Conservation (phyloP, 169 alveolate species). For the Cyclospora cayetanensis region DNA sequence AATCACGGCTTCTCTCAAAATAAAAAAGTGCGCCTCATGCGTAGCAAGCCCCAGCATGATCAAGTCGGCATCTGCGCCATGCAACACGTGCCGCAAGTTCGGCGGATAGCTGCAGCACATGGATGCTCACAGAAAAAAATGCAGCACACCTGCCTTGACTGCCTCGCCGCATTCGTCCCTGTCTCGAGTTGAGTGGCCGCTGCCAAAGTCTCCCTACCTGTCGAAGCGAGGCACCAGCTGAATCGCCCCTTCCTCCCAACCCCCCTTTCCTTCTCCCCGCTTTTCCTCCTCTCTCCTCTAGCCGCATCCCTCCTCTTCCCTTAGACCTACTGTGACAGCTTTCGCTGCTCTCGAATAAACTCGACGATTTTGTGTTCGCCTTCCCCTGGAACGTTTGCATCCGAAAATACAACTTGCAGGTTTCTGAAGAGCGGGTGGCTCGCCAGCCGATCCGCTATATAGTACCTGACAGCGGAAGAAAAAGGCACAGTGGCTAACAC, state of each 20-base stretch:
- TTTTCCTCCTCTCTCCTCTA: not conserved
- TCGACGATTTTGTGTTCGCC: conserved; percentile 99
- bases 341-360: conserved; percentile 89
- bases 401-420: conserved; percentile 94
- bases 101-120: conserved; percentile 72
- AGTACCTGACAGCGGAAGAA: too few relatives aligned
- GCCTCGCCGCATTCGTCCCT: too few relatives aligned
- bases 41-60: conserved; percentile 97
- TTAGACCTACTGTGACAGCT: not conserved
- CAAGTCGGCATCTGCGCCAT: conserved; percentile 99
- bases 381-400: conserved; percentile 97
- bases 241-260: not conserved
- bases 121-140: not conserved
- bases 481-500: too few relatives aligned
- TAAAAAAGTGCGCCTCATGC: conserved; percentile 95
- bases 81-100: conserved; percentile 94
- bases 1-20: conserved; percentile 89
- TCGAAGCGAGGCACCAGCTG: too few relatives aligned
- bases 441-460: conserved; percentile 88
- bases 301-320: not conserved
- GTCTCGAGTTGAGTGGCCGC: too few relatives aligned
- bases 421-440: conserved; percentile 89
- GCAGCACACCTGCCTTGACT: too few relatives aligned
- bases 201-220: too few relatives aligned
- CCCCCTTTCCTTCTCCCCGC: not conserved